phyloP scores from a whole-genome alignment of 768 basidiomycete genomes.

The Termitomyces eurrhizus region DNA sequence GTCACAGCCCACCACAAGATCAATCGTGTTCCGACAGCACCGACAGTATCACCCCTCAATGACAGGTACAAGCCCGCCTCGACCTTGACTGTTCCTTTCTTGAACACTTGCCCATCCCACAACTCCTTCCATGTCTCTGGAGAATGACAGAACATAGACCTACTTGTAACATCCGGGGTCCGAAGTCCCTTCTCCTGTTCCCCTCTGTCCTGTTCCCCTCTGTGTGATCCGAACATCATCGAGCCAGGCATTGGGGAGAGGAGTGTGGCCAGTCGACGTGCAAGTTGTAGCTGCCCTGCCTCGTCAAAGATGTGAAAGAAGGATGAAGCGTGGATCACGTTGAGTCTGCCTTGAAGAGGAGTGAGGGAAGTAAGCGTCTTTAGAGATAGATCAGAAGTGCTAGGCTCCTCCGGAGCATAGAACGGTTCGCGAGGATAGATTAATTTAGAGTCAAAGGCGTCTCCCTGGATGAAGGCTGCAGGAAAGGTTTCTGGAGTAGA shows the following conservation, averaged over 20 bases:
- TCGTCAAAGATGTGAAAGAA: constrained; percentile 53
- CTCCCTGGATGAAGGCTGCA: constrained; percentile 50
- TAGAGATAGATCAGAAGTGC: constrained; percentile 18
- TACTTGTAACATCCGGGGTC: constrained; percentile 7
- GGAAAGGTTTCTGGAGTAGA: constrained; percentile 50
- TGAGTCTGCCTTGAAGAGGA: constrained; percentile 40
- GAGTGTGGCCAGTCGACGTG: constrained; percentile 35
- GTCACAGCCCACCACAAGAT: constrained; percentile 14
- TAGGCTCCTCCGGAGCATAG: constrained; percentile 13
- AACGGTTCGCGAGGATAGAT: constrained; percentile 30
- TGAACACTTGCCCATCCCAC: constrained; percentile 30
- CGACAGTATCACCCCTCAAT: not conserved
- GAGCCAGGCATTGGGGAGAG: constrained; percentile 40
- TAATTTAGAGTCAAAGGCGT: constrained; percentile 44
- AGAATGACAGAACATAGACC: constrained; percentile 30
- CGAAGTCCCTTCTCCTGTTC: constrained; percentile 23
- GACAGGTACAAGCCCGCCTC: constrained; percentile 5
- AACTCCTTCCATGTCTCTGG: constrained; percentile 26
- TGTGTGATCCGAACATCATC: constrained; percentile 39
- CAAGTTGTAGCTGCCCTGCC: constrained; percentile 35
- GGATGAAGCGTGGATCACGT: constrained; percentile 43
- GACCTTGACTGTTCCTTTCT: constrained; percentile 16
- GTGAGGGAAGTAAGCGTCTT: constrained; percentile 9
- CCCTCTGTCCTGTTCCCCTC: constrained; percentile 24
- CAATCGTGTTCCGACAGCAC: not conserved